These are phyloP conservation scores for Pseudonitzschia multistriata DNA, from an alignment of 108 stramenopile species.

Conservation along the genomic window DNA sequence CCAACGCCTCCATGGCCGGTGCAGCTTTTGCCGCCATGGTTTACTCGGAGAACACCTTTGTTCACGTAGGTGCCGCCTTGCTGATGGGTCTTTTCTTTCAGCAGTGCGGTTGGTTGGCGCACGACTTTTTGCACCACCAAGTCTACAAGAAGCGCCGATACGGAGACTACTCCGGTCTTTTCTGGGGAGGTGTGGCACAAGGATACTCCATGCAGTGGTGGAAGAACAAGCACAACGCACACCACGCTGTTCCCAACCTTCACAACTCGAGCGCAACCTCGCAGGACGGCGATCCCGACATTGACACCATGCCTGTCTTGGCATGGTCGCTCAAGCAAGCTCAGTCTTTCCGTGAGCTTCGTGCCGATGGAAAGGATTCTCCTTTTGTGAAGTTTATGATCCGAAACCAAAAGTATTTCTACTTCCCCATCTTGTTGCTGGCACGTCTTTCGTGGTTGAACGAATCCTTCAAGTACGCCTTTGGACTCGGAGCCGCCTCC, in stretches of 20 bases:
- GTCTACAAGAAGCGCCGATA: conserved; percentile 92
- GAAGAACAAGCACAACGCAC: conserved; percentile 99
- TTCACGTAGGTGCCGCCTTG: conserved; percentile 86
- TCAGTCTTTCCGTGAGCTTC: conserved; percentile 76
- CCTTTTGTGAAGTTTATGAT: conserved; percentile 81
- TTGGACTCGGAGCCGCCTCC: conserved; percentile 78
- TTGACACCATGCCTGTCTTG: conserved; percentile 98
- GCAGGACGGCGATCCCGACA: conserved; percentile 93
- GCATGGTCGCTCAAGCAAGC: conserved; percentile 97
- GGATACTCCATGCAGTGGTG: conserved; percentile 94
- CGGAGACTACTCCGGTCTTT: conserved; percentile 90
- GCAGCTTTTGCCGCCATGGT: conserved; percentile 73
- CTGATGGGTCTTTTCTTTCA: conserved; percentile 97
- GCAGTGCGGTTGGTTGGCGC: conserved; percentile 99
- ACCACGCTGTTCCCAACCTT: conserved; percentile 98
- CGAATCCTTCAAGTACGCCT: conserved; percentile 92
- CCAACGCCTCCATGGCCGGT: conserved; percentile 84
- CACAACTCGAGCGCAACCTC: conserved; percentile 76
- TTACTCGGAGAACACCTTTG: conserved; percentile 56
- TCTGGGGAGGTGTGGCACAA: conserved; percentile 96
- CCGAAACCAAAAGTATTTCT: conserved; percentile 84
- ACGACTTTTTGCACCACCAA: conserved; percentile 98
- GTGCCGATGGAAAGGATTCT: conserved; percentile 71
- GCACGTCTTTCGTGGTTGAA: conserved; percentile 96
- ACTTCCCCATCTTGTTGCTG: conserved; percentile 95